A percentile compares a stretch with the other conserved stretches of the same genome.
These are phyloP conservation scores for Naganishia randhawae DNA, from an alignment of 768 basidiomycete genomes.

Conservation along the genomic window DNA sequence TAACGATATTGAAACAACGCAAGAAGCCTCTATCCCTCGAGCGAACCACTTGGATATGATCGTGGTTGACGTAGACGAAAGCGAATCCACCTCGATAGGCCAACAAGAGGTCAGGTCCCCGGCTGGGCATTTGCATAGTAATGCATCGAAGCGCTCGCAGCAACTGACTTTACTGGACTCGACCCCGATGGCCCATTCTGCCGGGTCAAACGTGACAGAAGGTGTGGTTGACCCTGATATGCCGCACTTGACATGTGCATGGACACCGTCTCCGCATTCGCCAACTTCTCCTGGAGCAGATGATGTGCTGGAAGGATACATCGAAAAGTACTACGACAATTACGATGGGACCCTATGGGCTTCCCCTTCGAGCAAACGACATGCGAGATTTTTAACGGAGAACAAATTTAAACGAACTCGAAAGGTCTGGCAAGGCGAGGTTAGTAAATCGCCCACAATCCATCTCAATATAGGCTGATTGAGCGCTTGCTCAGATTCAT, in stretches of 20 bases:
- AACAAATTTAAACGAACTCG: slow-evolving; percentile 23
- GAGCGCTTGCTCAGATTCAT: slow-evolving; percentile 28
- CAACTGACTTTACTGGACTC: not conserved
- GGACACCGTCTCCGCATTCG: not conserved
- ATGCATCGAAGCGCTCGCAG: not conserved
- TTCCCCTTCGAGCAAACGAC: not conserved
- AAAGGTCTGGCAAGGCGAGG: slow-evolving; percentile 39
- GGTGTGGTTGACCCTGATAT: not conserved
- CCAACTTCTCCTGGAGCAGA: not conserved
- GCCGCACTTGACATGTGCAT: not conserved
- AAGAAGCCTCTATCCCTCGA: not conserved
- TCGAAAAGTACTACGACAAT: not conserved
- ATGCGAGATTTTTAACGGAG: not conserved
- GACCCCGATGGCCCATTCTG: not conserved
- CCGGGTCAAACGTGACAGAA: not conserved
- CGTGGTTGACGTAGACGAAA: not conserved
- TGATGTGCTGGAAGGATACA: not conserved
- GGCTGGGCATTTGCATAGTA: not conserved
- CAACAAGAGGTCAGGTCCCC: not conserved
- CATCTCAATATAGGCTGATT: not conserved
- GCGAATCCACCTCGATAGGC: not conserved
- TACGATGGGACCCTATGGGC: not conserved
- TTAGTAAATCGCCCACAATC: not conserved
- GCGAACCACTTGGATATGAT: not conserved
- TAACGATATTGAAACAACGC: not conserved